Evolutionary conservation across 2,329 filamentous ascomycete species (phyloP).

Genomic region (Fusarium newnesense): DNA sequence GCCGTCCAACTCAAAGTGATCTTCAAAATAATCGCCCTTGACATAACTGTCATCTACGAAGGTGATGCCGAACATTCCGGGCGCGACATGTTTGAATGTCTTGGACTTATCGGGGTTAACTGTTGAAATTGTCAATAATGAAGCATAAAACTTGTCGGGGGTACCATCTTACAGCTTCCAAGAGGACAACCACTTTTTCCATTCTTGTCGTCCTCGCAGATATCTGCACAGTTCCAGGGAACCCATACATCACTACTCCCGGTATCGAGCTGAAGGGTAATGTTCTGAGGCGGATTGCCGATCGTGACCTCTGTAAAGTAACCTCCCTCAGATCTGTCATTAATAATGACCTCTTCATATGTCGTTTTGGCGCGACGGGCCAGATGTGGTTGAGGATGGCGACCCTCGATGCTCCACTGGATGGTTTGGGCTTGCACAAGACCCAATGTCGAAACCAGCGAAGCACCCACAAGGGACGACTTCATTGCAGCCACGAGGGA

Average conservation of each 20-base stretch:
- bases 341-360: slow-evolving; percentile 56
- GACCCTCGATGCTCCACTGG: slow-evolving; percentile 60
- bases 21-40: slow-evolving; percentile 67
- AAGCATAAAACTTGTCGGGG: background rate
- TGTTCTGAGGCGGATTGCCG: slow-evolving; percentile 66
- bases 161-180: slow-evolving; percentile 58
- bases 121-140: slow-evolving; percentile 47
- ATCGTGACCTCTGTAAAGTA: slow-evolving; percentile 68
- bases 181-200: slow-evolving; percentile 50
- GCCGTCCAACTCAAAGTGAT: slow-evolving; percentile 65
- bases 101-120: slow-evolving; percentile 58
- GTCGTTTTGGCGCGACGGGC: slow-evolving; percentile 52
- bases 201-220: slow-evolving; percentile 50
- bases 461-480: slow-evolving; percentile 31
- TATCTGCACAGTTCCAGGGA: slow-evolving; percentile 50
- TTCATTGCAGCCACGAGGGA: slow-evolving; percentile 38
- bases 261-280: slow-evolving; percentile 71
- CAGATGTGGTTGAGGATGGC: slow-evolving; percentile 46
- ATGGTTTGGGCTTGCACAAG: slow-evolving; percentile 50
- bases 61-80: slow-evolving; percentile 63
- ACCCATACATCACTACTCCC: slow-evolving; percentile 75
- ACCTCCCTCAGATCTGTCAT: slow-evolving; percentile 56
- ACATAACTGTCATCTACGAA: slow-evolving; percentile 71
- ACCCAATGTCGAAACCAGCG: slow-evolving; percentile 38
- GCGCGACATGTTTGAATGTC: slow-evolving; percentile 56